These are phyloP conservation scores for Thymus mandschuricus DNA, from an alignment of 257 asterid species.

Conservation along the genomic window DNA sequence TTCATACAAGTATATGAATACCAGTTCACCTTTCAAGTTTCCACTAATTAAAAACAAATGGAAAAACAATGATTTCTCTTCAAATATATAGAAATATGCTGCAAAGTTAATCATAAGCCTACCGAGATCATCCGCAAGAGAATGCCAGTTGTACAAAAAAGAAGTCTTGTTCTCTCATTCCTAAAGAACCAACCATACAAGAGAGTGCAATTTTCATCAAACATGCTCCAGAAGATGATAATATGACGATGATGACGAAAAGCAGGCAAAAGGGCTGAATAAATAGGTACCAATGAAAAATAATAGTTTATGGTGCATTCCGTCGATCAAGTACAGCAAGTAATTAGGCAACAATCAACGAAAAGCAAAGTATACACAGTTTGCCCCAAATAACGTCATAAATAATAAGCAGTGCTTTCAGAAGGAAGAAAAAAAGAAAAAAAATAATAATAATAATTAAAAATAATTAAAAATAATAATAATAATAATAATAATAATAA, in stretches of 20 bases:
- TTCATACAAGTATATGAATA: constrained; percentile 1
- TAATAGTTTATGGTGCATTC: constrained; percentile 19
- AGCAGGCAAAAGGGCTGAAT: background rate
- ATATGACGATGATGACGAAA: constrained; percentile 17
- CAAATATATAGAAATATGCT: background rate
- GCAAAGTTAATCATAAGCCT: constrained; percentile 34
- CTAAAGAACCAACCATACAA: constrained; percentile 46
- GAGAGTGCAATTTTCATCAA: constrained; percentile 32
- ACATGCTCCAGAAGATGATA: constrained; percentile 8
- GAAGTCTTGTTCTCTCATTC: constrained; percentile 91
- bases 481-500: too few species aligned
- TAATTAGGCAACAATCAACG: constrained; percentile 4
- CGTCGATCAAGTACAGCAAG: background rate
- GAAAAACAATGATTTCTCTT: background rate
- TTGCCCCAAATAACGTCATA: constrained; percentile 2
- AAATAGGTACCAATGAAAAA: constrained; percentile 17
- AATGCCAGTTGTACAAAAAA: constrained; percentile 97
- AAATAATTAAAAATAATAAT: too few species aligned
- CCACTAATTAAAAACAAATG: background rate
- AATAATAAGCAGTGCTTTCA: constrained; percentile 16
- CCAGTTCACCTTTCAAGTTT: constrained; percentile 19
- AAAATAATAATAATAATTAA: too few species aligned
- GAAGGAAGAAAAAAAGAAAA: too few species aligned
- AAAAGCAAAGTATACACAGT: constrained; percentile 8
- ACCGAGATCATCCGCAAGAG: constrained; percentile 96